These are phyloP conservation scores for Vigna mungo DNA, from an alignment of 306 rosid genomes.

Conservation along the genomic window DNA sequence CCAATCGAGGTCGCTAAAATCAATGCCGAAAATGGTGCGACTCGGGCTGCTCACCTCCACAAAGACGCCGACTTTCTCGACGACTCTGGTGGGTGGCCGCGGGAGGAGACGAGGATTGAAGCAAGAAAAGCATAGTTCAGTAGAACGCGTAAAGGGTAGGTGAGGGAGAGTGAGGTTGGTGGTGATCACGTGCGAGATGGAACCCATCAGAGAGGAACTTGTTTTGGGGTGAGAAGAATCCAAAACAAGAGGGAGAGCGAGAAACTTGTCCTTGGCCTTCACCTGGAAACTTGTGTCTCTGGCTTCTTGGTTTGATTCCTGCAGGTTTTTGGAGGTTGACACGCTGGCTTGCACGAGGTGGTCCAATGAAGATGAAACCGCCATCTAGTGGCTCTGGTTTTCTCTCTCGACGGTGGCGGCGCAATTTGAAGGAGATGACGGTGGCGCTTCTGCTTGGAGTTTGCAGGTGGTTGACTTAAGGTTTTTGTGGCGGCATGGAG, in stretches of 20 bases:
- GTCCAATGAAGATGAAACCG: too few relatives aligned
- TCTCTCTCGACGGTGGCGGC: too few relatives aligned
- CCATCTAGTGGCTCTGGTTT: too few relatives aligned
- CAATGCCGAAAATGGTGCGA: constrained; percentile 43
- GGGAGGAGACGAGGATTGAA: constrained; percentile 6
- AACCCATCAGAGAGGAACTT: constrained; percentile 58
- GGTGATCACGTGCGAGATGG: constrained; percentile 64
- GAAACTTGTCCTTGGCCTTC: too few relatives aligned
- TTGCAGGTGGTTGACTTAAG: too few relatives aligned
- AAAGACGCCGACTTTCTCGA: constrained; percentile 41
- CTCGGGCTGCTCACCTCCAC: constrained; percentile 38
- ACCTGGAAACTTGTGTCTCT: too few relatives aligned
- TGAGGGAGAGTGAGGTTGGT: constrained; percentile 49
- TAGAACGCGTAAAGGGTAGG: constrained; percentile 38
- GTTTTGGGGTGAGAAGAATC: not conserved
- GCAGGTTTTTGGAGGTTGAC: too few relatives aligned
- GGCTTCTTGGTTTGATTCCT: too few relatives aligned
- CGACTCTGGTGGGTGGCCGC: constrained; percentile 5
- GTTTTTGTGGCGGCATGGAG: too few relatives aligned
- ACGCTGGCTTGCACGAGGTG: too few relatives aligned
- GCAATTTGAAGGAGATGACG: too few relatives aligned
- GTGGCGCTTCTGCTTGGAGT: too few relatives aligned
- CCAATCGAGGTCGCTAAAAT: constrained; percentile 89
- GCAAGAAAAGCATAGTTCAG: constrained; percentile 33
- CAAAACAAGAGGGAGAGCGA: not conserved